Evolutionary conservation across 345 rosid species (phyloP), one percentile per base, ranked within the genome.

Genomic region (Mangifera indica): DNA sequence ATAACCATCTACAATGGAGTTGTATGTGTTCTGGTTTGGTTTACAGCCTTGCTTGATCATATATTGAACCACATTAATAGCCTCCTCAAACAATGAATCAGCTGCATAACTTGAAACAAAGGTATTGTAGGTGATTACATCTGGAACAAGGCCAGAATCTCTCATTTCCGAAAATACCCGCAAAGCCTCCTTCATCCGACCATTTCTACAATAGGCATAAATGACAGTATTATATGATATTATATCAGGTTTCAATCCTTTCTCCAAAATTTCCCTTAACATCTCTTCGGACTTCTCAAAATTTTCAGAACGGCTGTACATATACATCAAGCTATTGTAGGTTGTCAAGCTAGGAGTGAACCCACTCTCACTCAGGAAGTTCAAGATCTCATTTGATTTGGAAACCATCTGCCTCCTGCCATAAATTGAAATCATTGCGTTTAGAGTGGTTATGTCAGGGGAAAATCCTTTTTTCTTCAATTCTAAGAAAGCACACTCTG

Each of bases 161-260:
- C 74, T 79, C 91, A 95, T 87, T 81, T 92, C 93, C 14, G 90
- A 79, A 37, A 95, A 84, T 65, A 92, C 79, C 57, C 89, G 81
- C 0, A 92, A 90, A 51, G 99, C 97, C 74, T 95, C 98, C 73
- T 75, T 95, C 93, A 89, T 88, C 74, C 93, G 82, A 67, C 97
- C 89, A 62, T 95, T 95, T 81, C 92, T 85, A 77, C 98, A 95
- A 73, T 89, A 95, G 1, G 93, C 90, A 79, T 74, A 85, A 10
- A 95, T 95, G 34, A 92, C 93, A 20, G 98, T 95, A 78, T 95
- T 95, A 78, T 88, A 92, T 2, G 99, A 95, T 72, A 92, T 88
- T 63, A 76, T 80, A 80, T 95, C 98, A n/a, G 98, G 98, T 81
- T 88, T 90, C 45, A 90, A 68, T 40, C 96, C 98, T 67, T 89